Conservation (phyloP, 1,284 basidiomycete species). For the Fomitopsis palustris region DNA sequence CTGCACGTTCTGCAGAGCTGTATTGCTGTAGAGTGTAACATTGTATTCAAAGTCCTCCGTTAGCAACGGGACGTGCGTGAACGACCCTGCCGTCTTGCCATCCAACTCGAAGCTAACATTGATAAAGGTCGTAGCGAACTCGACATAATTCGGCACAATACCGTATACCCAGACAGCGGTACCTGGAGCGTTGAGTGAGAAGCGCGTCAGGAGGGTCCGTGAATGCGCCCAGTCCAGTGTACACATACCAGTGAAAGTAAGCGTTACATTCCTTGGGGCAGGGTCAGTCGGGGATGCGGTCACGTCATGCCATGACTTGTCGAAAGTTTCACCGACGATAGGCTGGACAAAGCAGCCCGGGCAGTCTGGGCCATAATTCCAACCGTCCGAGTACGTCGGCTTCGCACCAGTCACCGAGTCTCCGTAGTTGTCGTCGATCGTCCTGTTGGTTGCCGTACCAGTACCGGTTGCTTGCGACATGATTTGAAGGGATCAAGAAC, state of each 20-base stretch:
- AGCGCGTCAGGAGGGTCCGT: background rate
- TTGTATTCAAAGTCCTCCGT: slow-evolving; percentile 20
- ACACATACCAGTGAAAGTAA: background rate
- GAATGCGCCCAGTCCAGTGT: background rate
- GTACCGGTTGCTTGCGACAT: background rate
- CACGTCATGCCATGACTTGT: slow-evolving; percentile 1
- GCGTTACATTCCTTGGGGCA: background rate
- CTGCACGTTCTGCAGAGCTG: slow-evolving; percentile 16
- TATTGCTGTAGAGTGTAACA: slow-evolving; percentile 21
- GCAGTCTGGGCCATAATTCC: slow-evolving; percentile 2
- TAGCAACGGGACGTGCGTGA: slow-evolving; percentile 16
- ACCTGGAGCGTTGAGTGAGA: background rate
- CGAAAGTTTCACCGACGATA: background rate
- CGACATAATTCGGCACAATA: slow-evolving; percentile 19
- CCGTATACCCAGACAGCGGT: slow-evolving; percentile 22
- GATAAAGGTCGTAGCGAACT: slow-evolving; percentile 19
- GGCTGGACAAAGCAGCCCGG: background rate
- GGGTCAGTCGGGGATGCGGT: background rate
- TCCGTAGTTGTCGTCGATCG: slow-evolving; percentile 2
- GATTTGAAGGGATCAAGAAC: background rate
- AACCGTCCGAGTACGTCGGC: background rate
- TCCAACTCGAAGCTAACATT: slow-evolving; percentile 27
- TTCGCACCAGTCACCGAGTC: background rate
- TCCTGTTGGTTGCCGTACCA: background rate
- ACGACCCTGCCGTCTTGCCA: slow-evolving; percentile 14